Evolutionary conservation across 805 yeast species (phyloP).

Genomic region (Diddensiella caesifluorescens): DNA sequence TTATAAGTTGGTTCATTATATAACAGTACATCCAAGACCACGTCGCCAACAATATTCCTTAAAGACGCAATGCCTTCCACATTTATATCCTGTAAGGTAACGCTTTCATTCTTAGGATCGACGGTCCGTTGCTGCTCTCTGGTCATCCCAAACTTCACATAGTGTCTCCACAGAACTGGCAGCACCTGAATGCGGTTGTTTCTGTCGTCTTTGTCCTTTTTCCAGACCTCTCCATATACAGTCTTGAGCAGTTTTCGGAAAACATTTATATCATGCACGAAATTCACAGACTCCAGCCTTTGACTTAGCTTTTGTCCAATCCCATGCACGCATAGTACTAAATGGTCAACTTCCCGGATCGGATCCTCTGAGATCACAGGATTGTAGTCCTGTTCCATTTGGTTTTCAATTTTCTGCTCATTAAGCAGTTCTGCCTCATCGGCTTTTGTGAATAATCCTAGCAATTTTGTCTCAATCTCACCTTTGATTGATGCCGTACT

Average conservation of each 20-base stretch:
- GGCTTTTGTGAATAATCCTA: background rate
- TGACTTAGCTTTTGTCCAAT: conserved; percentile 86
- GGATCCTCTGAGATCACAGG: background rate
- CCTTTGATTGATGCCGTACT: background rate
- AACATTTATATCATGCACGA: conserved; percentile 74
- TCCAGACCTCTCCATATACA: conserved; percentile 9
- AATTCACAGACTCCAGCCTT: conserved; percentile 74
- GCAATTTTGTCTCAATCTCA: background rate
- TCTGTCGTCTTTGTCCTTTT: conserved; percentile 1
- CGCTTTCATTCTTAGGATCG: conserved; percentile 10
- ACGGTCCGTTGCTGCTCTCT: conserved; percentile 12
- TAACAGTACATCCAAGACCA: conserved; percentile 74
- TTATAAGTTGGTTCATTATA: conserved; percentile 66
- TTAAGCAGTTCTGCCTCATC: background rate
- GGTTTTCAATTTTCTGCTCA: conserved; percentile 16
- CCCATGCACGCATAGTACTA: conserved; percentile 89
- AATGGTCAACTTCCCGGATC: conserved; percentile 46
- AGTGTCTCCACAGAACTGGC: conserved; percentile 90
- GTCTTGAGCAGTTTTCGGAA: conserved; percentile 33
- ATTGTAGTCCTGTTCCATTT: conserved; percentile 28
- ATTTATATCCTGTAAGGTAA: conserved; percentile 58
- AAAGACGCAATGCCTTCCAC: conserved; percentile 68
- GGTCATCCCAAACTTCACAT: conserved; percentile 30
- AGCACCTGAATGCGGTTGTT: conserved; percentile 59
- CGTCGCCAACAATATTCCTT: conserved; percentile 77